These are phyloP conservation scores for Ustilago trichophora DNA, from an alignment of 1,284 basidiomycete genomes.

Conservation along the genomic window DNA sequence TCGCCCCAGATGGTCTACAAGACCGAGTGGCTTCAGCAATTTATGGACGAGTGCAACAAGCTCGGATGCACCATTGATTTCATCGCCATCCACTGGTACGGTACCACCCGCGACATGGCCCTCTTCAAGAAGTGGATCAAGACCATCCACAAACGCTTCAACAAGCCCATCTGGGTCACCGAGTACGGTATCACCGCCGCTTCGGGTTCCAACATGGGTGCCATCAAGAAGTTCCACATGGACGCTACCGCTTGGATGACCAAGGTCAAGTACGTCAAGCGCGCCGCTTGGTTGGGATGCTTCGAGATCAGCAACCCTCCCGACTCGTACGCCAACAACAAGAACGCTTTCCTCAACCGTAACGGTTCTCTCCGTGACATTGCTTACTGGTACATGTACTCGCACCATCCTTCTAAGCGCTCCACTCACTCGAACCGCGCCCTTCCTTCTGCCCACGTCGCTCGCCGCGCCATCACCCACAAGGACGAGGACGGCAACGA, in stretches of 20 bases:
- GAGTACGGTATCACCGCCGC: constrained; percentile 61
- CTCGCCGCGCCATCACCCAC: constrained; percentile 34
- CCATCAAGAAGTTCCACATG: constrained; percentile 55
- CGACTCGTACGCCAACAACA: constrained; percentile 49
- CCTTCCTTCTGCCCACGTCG: constrained; percentile 30
- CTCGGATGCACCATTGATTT: constrained; percentile 58
- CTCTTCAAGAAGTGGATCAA: constrained; percentile 50
- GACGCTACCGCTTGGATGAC: constrained; percentile 54
- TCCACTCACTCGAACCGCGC: constrained; percentile 48
- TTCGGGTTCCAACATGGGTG: constrained; percentile 37
- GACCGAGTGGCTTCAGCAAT: constrained; percentile 51
- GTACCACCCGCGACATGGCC: constrained; percentile 43
- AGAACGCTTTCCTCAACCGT: constrained; percentile 57
- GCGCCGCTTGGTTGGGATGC: constrained; percentile 58
- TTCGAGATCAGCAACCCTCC: constrained; percentile 48
- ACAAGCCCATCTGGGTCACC: constrained; percentile 61
- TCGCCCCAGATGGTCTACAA: constrained; percentile 62
- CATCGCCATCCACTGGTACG: constrained; percentile 65
- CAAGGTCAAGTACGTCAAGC: constrained; percentile 49
- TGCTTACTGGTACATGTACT: constrained; percentile 50
- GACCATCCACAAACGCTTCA: constrained; percentile 42
- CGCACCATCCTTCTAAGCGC: too few relatives aligned
- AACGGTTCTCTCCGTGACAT: constrained; percentile 37
- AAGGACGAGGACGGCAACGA: constrained; percentile 46
- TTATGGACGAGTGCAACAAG: constrained; percentile 51